A percentile compares a stretch with the other conserved stretches of the same genome.
phyloP scores from a whole-genome alignment of 73 alveolate species.

The Blepharisma stoltei region DNA sequence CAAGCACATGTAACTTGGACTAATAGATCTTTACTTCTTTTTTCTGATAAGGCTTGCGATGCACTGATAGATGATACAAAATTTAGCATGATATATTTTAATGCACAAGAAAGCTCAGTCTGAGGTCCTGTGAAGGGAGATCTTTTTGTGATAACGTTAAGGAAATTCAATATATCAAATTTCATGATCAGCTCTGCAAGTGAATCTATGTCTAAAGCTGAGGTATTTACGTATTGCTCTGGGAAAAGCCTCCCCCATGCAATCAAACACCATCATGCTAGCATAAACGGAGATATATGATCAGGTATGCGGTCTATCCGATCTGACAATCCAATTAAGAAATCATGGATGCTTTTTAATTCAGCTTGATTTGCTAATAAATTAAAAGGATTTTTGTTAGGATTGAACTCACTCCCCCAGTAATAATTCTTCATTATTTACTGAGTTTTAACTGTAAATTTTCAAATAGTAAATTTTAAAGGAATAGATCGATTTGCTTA shows the following conservation, averaged over 20 bases:
- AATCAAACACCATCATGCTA: not conserved
- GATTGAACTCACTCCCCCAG: no score
- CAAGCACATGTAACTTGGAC: conserved; percentile 5
- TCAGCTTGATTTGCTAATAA: not conserved
- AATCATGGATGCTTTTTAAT: not conserved
- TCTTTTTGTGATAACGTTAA: not conserved
- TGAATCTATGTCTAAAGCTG: not conserved
- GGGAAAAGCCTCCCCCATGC: not conserved
- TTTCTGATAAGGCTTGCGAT: not conserved
- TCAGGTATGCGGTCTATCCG: not conserved
- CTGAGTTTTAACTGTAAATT: no score
- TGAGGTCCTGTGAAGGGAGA: not conserved
- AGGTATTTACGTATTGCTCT: not conserved
- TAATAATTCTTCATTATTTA: no score
- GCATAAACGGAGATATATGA: not conserved
- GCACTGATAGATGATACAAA: not conserved
- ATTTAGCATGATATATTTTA: not conserved
- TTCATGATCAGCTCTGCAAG: not conserved
- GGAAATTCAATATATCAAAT: not conserved
- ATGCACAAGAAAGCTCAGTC: conserved; percentile 1
- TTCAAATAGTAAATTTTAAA: no score
- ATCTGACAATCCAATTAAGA: not conserved
- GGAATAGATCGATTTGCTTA: no score
- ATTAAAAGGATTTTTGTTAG: not conserved
- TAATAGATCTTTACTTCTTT: not conserved